phyloP scores from a whole-genome alignment of 1,284 basidiomycete species.

The Cutaneotrichosporon sp. region DNA sequence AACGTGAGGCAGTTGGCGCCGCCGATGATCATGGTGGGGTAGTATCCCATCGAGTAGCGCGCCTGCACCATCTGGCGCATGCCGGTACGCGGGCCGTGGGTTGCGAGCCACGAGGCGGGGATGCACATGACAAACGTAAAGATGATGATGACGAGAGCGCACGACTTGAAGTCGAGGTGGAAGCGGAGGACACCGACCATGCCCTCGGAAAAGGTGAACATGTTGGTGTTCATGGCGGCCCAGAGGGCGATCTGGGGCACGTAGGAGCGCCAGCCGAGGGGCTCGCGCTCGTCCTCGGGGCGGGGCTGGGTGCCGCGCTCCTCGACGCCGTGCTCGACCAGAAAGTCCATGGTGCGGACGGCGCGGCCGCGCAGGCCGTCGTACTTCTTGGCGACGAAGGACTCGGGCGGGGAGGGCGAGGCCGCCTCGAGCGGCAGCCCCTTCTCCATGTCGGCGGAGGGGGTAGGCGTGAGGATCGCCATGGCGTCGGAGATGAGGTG shows the following conservation, averaged over 20 bases:
- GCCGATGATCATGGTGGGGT: conserved; percentile 65
- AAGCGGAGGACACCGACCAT: conserved; percentile 46
- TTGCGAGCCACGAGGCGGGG: conserved; percentile 56
- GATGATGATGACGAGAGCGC: conserved; percentile 38
- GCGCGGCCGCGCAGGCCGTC: conserved; percentile 8
- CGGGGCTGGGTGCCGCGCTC: conserved; percentile 48
- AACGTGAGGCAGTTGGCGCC: conserved; percentile 65
- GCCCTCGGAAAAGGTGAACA: conserved; percentile 50
- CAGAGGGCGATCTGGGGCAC: conserved; percentile 48
- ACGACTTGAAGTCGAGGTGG: conserved; percentile 39
- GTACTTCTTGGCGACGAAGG: neutral
- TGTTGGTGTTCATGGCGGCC: conserved; percentile 51
- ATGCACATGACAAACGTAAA: conserved; percentile 37
- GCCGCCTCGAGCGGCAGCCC: neutral
- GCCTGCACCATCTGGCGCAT: conserved; percentile 86
- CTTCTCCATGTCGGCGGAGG: conserved; percentile 2
- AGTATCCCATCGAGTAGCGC: conserved; percentile 75
- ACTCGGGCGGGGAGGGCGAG: neutral
- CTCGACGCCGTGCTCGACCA: conserved; percentile 50
- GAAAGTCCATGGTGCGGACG: conserved; percentile 31
- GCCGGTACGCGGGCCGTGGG: conserved; percentile 82
- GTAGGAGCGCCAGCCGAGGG: conserved; percentile 32
- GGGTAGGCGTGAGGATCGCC: neutral
- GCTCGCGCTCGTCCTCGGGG: conserved; percentile 34
- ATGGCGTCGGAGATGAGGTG: neutral